A percentile compares a stretch with the other conserved stretches of the same genome.
Evolutionary conservation across 805 yeast genomes (phyloP).

Genomic region (Wickerhamiella dianesei): DNA sequence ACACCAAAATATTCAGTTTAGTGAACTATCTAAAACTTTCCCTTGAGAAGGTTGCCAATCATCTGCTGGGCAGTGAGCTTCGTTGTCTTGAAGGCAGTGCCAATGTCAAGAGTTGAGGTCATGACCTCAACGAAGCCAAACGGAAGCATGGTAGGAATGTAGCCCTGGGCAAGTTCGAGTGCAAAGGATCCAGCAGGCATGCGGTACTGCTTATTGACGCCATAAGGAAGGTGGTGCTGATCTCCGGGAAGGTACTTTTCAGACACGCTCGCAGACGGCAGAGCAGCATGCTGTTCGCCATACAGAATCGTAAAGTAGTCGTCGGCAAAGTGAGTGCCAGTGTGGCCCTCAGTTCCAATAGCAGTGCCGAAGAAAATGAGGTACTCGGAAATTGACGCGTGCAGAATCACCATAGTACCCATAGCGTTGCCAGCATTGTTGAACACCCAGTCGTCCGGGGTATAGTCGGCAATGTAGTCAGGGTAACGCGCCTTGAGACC

Average conservation of each 20-base stretch:
- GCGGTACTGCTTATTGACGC: conserved; percentile 66
- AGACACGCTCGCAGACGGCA: conserved; percentile 46
- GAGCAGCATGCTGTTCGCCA: conserved; percentile 68
- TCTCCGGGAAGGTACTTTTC: conserved; percentile 80
- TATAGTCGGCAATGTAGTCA: conserved; percentile 53
- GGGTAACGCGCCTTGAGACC: conserved; percentile 55
- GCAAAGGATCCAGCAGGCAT: conserved; percentile 81
- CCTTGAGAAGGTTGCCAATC: conserved; percentile 48
- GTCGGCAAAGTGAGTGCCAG: conserved; percentile 93
- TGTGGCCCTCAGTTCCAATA: conserved; percentile 90
- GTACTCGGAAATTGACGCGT: conserved; percentile 89
- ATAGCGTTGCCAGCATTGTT: conserved; percentile 98
- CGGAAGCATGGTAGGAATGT: conserved; percentile 97
- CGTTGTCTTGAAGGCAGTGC: conserved; percentile 54
- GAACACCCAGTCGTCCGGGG: conserved; percentile 80
- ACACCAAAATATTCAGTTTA: too few species aligned
- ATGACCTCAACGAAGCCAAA: conserved; percentile 78
- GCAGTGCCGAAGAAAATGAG: conserved; percentile 88
- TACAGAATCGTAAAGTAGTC: conserved; percentile 85
- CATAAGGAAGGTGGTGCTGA: conserved; percentile 64
- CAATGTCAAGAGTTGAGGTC: conserved; percentile 66
- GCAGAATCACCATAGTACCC: conserved; percentile 84
- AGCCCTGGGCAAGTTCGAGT: conserved; percentile 92
- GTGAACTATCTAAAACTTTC: conserved; percentile 44
- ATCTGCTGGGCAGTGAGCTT: conserved; percentile 69